Conservation (phyloP, 2,329 filamentous ascomycete species). For the Aureobasidium lini region DNA sequence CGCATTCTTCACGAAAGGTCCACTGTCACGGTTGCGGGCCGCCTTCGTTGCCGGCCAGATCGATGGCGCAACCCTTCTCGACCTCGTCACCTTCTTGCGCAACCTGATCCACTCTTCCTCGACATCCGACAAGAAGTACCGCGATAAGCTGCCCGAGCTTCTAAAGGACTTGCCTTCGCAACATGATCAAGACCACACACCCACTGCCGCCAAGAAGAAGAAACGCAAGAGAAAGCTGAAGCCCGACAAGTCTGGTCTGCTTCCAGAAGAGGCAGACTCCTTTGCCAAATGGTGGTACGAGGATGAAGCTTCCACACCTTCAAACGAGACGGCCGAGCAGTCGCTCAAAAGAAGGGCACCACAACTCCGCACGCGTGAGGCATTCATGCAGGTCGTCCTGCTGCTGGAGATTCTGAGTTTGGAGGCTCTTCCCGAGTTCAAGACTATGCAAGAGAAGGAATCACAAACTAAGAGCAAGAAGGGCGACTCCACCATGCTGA, state of each 20-base stretch:
- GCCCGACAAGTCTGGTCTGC: slow-evolving; percentile 61
- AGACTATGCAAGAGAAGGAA: not conserved
- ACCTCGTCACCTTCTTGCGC: slow-evolving; percentile 62
- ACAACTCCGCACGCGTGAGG: slow-evolving; percentile 64
- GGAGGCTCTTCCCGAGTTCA: slow-evolving; percentile 38
- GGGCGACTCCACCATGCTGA: slow-evolving; percentile 55
- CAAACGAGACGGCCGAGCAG: slow-evolving; percentile 36
- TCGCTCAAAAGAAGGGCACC: slow-evolving; percentile 51
- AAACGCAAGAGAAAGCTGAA: slow-evolving; percentile 56
- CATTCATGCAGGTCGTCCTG: slow-evolving; percentile 71
- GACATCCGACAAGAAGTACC: slow-evolving; percentile 71
- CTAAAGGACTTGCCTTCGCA: slow-evolving; percentile 49
- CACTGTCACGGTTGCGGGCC: slow-evolving; percentile 65
- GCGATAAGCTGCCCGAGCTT: slow-evolving; percentile 59
- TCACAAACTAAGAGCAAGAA: slow-evolving; percentile 44
- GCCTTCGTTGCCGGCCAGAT: slow-evolving; percentile 49
- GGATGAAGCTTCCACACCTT: slow-evolving; percentile 40
- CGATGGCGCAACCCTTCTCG: slow-evolving; percentile 27
- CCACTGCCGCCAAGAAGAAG: slow-evolving; percentile 33
- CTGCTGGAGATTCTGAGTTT: slow-evolving; percentile 70
- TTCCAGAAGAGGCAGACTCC: slow-evolving; percentile 57
- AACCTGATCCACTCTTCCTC: slow-evolving; percentile 30
- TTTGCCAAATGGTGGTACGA: slow-evolving; percentile 64
- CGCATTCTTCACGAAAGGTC: slow-evolving; percentile 78
- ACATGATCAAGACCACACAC: not conserved